Percentiles rank a stretch among this genome's conserved stretches.
Conservation (phyloP, 352 stramenopile species). For the Phytophthora sp. region DNA sequence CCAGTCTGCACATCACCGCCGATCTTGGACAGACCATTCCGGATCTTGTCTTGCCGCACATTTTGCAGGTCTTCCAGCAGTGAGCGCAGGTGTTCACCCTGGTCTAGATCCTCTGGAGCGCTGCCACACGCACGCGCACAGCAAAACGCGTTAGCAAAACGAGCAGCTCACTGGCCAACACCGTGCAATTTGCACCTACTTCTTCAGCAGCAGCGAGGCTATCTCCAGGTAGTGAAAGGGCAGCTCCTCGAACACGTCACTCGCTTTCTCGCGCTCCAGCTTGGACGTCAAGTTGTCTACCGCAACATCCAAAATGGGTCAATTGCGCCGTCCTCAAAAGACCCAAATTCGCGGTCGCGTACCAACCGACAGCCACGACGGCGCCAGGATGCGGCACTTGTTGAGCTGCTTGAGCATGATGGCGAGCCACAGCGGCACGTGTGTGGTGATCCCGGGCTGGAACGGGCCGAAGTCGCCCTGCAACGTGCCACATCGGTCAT, state of each 20-base stretch:
- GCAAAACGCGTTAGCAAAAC: slow-evolving; percentile 2
- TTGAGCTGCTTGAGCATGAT: slow-evolving; percentile 90
- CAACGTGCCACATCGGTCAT: no score
- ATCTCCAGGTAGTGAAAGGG: slow-evolving; percentile 91
- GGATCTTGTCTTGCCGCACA: slow-evolving; percentile 90
- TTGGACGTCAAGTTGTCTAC: slow-evolving; percentile 63
- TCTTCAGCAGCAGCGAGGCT: slow-evolving; percentile 81
- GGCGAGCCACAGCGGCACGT: slow-evolving; percentile 90
- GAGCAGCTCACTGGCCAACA: neutral
- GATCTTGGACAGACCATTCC: slow-evolving; percentile 86
- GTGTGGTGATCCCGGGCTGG: slow-evolving; percentile 79
- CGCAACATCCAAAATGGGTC: slow-evolving; percentile 17
- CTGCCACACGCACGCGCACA: slow-evolving; percentile 30
- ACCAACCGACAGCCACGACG: slow-evolving; percentile 85
- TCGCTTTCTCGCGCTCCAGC: slow-evolving; percentile 76
- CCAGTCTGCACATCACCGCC: slow-evolving; percentile 76
- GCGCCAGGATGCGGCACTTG: slow-evolving; percentile 86
- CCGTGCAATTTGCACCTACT: slow-evolving; percentile 44
- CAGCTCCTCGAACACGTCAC: slow-evolving; percentile 78
- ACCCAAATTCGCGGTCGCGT: slow-evolving; percentile 1
- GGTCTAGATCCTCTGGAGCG: slow-evolving; percentile 83
- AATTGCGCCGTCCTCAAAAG: neutral
- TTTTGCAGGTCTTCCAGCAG: slow-evolving; percentile 90
- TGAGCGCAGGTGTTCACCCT: slow-evolving; percentile 81
- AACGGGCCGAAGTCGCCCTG: slow-evolving; percentile 90